Evolutionary conservation across 2,329 filamentous ascomycete species (phyloP), one percentile per base, ranked within the genome.

Genomic region (Xylariaceae sp.): DNA sequence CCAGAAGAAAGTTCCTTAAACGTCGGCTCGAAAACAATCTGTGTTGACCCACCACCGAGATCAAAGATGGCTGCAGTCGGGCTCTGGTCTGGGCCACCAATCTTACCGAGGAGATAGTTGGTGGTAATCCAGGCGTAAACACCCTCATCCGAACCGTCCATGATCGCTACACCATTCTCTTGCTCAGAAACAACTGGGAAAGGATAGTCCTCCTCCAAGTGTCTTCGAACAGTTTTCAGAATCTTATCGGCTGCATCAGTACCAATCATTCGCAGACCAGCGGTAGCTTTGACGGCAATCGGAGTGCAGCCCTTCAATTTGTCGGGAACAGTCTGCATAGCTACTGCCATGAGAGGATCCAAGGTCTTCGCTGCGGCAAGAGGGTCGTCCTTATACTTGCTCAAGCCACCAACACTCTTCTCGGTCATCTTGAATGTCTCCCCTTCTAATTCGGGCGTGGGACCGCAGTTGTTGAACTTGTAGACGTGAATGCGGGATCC

Each of bases 91-190:
- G 92, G 90, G 9, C 90, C 89, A 55, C 94, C 94, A 73, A 99
- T 97, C 78, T 97, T 97, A 67, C 93, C 93, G 20, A 99, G 85
- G 33, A 99, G 87, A 75, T 99, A 99, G 81, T 99, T 99, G 62
- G 92, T 94, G 6, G 94, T 99, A 72, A 99, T 96, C 94, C 94
- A 99, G 47, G 94, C 95, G 70, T 96, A 99, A 24, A 99, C 93
- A 70, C 94, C 94, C 77, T 99, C 94, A 68, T 97, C 90, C 44
- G 90, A 92, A 58, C 94, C 94, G 66, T 96, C 92, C 94, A 99
- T 99, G 72, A 99, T 95, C 59, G 92, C 85, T 23, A 99, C 91
- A 51, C 95, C 94, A 50, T 89, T 86, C 64, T 93, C 87, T 66
- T 91, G 90, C 60, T 86, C 82, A 10, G 90, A 88, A 50, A 99